Percentiles rank a stretch among this genome's conserved stretches.
Evolutionary conservation across 495 filamentous ascomycete genomes (phyloP).

Genomic region (Penicillium diatomitis): DNA sequence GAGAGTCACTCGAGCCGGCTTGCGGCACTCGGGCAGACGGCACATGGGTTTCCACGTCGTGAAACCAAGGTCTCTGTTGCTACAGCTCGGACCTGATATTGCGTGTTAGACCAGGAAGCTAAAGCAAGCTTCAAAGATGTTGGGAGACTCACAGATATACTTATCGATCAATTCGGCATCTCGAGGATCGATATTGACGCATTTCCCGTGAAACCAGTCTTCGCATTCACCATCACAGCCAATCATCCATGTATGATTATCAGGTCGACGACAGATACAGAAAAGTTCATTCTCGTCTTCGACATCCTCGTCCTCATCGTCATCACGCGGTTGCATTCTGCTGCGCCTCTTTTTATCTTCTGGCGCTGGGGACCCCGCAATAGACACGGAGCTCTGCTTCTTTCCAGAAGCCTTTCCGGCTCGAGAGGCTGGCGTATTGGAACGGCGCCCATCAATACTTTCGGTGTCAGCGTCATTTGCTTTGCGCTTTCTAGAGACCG

Average conservation of each 20-base stretch:
- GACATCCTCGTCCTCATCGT: conserved; percentile 31
- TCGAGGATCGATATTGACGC: conserved; percentile 51
- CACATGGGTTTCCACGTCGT: conserved; percentile 69
- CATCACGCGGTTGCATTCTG: conserved; percentile 10
- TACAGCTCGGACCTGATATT: conserved; percentile 47
- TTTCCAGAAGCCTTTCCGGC: conserved; percentile 40
- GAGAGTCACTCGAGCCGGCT: conserved; percentile 46
- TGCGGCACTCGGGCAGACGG: conserved; percentile 47
- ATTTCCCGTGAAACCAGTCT: conserved; percentile 67
- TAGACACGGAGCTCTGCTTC: conserved; percentile 31
- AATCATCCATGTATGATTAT: conserved; percentile 73
- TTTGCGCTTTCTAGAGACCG: conserved; percentile 50
- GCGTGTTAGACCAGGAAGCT: conserved; percentile 4
- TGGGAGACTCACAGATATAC: conserved; percentile 50
- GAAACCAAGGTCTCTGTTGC: conserved; percentile 37
- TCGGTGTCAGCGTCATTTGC: conserved; percentile 37
- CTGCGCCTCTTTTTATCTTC: conserved; percentile 21
- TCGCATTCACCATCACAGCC: conserved; percentile 63
- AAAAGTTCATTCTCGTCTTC: conserved; percentile 46
- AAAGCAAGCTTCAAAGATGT: not conserved
- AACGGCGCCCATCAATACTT: conserved; percentile 32
- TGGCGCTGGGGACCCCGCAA: conserved; percentile 32
- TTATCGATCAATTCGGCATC: conserved; percentile 59
- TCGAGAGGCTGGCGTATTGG: conserved; percentile 41
- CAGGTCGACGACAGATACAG: conserved; percentile 62